phyloP scores from a whole-genome alignment of 2,329 filamentous ascomycete species.

The Penicillium sp. region DNA sequence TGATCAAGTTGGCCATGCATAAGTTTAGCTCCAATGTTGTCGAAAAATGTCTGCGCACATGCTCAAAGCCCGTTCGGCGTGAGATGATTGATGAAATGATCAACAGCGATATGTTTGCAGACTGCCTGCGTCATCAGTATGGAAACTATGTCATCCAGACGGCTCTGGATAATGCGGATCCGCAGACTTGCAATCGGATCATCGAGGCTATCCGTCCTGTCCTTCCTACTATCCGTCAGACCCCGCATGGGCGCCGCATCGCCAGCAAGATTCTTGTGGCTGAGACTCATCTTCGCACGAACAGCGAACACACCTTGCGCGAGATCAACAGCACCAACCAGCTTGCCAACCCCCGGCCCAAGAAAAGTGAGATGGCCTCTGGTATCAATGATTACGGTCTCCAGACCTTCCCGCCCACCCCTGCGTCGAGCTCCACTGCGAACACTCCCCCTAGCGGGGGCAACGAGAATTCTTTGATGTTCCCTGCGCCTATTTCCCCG shows the following conservation, averaged over 20 bases:
- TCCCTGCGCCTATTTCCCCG: slow-evolving; percentile 30
- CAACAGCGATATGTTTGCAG: slow-evolving; percentile 73
- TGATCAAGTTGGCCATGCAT: slow-evolving; percentile 77
- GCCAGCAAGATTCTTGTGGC: slow-evolving; percentile 75
- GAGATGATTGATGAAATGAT: slow-evolving; percentile 83
- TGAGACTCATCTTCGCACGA: slow-evolving; percentile 40
- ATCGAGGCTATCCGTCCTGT: slow-evolving; percentile 85
- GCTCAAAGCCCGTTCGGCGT: slow-evolving; percentile 72
- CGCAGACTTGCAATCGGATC: slow-evolving; percentile 69
- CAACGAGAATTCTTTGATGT: slow-evolving; percentile 31
- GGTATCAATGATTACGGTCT: slow-evolving; percentile 28
- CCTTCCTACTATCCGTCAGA: slow-evolving; percentile 79
- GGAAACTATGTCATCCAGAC: slow-evolving; percentile 99
- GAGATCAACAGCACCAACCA: slow-evolving; percentile 37
- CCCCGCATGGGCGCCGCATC: slow-evolving; percentile 91
- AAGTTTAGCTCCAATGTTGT: slow-evolving; percentile 99
- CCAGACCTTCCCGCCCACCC: slow-evolving; percentile 25
- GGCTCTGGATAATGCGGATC: slow-evolving; percentile 80
- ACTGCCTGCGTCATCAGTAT: slow-evolving; percentile 85
- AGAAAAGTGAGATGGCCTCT: slow-evolving; percentile 26
- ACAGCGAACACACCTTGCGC: slow-evolving; percentile 41
- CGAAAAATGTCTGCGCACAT: slow-evolving; percentile 87
- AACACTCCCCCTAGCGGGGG: slow-evolving; percentile 28
- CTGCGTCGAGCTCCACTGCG: slow-evolving; percentile 14
- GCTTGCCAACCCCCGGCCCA: slow-evolving; percentile 32